Evolutionary conservation across 2,329 filamentous ascomycete genomes (phyloP).

Genomic region (Periconia sp.): DNA sequence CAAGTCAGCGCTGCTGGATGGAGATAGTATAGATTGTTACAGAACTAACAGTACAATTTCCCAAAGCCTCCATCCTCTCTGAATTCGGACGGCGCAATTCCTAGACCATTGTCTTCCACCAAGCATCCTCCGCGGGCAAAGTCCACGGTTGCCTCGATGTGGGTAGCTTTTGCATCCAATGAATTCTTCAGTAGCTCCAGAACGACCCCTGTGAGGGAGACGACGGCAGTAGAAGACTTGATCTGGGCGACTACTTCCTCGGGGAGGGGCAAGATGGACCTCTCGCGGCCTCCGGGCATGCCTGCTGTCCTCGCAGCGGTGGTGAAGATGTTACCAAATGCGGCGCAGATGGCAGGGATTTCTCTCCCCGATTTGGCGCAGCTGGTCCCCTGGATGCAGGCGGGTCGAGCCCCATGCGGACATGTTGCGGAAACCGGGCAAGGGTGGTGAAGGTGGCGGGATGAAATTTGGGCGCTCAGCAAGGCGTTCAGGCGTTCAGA

Average conservation of each 20-base stretch:
- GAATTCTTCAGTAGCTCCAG: constrained; percentile 81
- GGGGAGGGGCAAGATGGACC: constrained; percentile 70
- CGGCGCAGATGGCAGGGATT: too few relatives aligned
- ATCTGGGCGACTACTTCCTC: constrained; percentile 76
- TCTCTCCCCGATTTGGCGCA: too few relatives aligned
- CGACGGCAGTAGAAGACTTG: constrained; percentile 82
- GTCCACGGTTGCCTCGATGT: constrained; percentile 74
- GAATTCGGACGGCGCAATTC: constrained; percentile 79
- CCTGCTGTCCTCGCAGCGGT: not conserved
- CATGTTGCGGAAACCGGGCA: constrained; percentile 7
- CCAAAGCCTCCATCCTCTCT: constrained; percentile 71
- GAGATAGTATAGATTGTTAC: constrained; percentile 7
- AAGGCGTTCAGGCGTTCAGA: not conserved
- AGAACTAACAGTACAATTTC: constrained; percentile 69
- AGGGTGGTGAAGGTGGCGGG: not conserved
- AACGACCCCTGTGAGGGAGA: constrained; percentile 73
- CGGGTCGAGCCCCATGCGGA: constrained; percentile 6
- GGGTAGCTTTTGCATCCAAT: constrained; percentile 77
- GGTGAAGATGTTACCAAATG: too few relatives aligned
- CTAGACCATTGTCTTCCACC: constrained; percentile 83
- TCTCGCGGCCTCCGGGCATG: constrained; percentile 4
- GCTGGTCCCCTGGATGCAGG: constrained; percentile 8
- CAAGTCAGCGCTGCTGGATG: constrained; percentile 15
- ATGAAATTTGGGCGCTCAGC: not conserved
- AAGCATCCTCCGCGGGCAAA: constrained; percentile 76